phyloP scores from a whole-genome alignment of 2,329 filamentous ascomycete species.

The Penicillium psychrosexuale region DNA sequence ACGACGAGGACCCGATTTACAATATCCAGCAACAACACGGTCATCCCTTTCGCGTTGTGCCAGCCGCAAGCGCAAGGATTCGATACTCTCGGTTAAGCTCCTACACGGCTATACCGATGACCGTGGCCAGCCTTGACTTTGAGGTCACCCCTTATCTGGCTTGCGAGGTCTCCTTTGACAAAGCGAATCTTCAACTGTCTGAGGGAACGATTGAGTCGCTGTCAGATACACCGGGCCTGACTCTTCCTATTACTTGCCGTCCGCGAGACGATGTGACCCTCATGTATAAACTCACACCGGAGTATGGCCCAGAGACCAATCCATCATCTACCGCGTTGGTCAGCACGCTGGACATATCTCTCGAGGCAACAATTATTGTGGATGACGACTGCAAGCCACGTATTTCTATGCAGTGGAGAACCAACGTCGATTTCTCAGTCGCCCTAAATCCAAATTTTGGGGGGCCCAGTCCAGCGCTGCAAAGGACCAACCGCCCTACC shows the following conservation, averaged over 20 bases:
- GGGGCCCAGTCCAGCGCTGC: constrained; percentile 45
- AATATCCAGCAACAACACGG: constrained; percentile 55
- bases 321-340: constrained; percentile 39
- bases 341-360: constrained; percentile 47
- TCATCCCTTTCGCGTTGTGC: constrained; percentile 53
- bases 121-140: constrained; percentile 54
- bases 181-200: constrained; percentile 47
- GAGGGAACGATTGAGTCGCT: constrained; percentile 49
- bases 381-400: constrained; percentile 42
- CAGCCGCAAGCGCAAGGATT: constrained; percentile 56
- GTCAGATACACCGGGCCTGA: constrained; percentile 35
- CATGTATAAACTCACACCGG: constrained; percentile 52
- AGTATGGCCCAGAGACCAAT: constrained; percentile 36
- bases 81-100: constrained; percentile 52
- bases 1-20: constrained; percentile 49
- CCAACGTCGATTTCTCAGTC: constrained; percentile 49
- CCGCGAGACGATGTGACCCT: constrained; percentile 58
- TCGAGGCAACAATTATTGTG: constrained; percentile 44
- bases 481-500: constrained; percentile 45
- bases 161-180: constrained; percentile 50
- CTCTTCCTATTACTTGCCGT: constrained; percentile 43
- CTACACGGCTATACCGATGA: constrained; percentile 44
- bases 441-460: constrained; percentile 48
- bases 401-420: constrained; percentile 49
- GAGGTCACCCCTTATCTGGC: constrained; percentile 54